Base-by-base conservation (phyloP, 345 rosid species). In the Brassica carinata region DNA sequence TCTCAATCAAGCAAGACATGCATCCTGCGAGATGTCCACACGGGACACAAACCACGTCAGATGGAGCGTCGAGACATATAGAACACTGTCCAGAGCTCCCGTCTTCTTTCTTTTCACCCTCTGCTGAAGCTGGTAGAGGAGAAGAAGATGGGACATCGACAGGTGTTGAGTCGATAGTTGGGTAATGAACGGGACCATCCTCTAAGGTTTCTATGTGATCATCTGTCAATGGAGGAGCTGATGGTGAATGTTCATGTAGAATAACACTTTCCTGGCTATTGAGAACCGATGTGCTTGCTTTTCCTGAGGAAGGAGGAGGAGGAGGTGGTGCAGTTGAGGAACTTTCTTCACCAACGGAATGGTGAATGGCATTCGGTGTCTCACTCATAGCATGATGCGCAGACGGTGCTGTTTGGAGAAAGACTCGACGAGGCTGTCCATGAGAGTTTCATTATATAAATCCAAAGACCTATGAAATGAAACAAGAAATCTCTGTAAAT, bases 21-120 rank as follows among this genome's bases (percentile, higher is more conserved):
- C 99, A 96, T 29, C 99, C 99, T 0, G 92, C 97, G 79, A 93
- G 92, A 82, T 96, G 99, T 53, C 99, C 99, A 67, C 99, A 96
- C 5, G 99, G 99, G 23, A 93, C 87, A 63, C 98, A 96, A 8
- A 90, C 99, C 2, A 93, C 98, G 78, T 96, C 94, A 7, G 91
- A 86, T 4, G 94, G 97, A 72, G 99, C 97, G 80, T 96, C 99
- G 76, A 93, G 83, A 86, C 99, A 93, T 77, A 93, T 88, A 8
- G 86, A 84, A 79, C 98, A 93, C 0, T 87, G 76, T 40, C 93
- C 85, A 71, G 84, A 74, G 51, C 69, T 79, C 53, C 84, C 94
- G 31, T 84, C 87, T 66, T 82, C 89, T 66, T 85, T 88, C 83
- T 59, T 78, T 76, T 85, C 86, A 65, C 64, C 83, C 71, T 36